Conservation (phyloP, 2,329 filamentous ascomycete species). For the Rhynchosporium secalis region DNA sequence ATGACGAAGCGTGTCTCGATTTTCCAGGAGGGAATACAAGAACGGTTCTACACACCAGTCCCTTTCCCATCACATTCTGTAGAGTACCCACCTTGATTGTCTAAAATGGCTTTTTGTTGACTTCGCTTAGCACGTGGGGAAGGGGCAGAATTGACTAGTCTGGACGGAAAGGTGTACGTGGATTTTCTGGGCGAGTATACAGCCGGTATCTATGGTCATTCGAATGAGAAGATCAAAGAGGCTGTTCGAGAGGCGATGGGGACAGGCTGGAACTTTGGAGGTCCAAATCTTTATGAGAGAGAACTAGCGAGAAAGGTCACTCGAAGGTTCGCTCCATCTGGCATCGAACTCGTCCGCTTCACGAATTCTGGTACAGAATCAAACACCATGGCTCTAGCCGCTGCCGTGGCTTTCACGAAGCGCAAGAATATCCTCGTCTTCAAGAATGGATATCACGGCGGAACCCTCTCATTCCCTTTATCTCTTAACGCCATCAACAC, state of each 20-base stretch:
- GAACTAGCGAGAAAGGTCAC: conserved; percentile 53
- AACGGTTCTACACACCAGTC: conserved; percentile 30
- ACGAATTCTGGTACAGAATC: conserved; percentile 68
- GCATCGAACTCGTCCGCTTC: conserved; percentile 58
- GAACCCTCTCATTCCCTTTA: conserved; percentile 48
- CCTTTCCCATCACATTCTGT: conserved; percentile 33
- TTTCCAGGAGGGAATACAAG: conserved; percentile 36
- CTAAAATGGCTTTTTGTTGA: neutral
- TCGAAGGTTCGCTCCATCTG: conserved; percentile 47
- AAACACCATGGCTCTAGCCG: conserved; percentile 59
- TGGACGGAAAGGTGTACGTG: conserved; percentile 45
- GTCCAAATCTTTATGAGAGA: conserved; percentile 52
- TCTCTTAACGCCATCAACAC: conserved; percentile 39
- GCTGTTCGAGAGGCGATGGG: conserved; percentile 49
- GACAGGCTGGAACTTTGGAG: conserved; percentile 54
- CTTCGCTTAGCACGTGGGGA: conserved; percentile 20
- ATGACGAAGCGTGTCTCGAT: conserved; percentile 30
- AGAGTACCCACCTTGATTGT: neutral
- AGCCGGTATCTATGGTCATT: conserved; percentile 67
- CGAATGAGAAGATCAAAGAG: conserved; percentile 52
- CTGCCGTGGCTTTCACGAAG: conserved; percentile 28
- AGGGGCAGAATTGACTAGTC: conserved; percentile 27
- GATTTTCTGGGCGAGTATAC: conserved; percentile 65
- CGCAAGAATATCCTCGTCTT: conserved; percentile 33
- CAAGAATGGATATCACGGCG: conserved; percentile 33